A percentile compares a stretch with the other conserved stretches of the same genome.
phyloP scores from a whole-genome alignment of 768 basidiomycete genomes.

The Trametes sanguinea region DNA sequence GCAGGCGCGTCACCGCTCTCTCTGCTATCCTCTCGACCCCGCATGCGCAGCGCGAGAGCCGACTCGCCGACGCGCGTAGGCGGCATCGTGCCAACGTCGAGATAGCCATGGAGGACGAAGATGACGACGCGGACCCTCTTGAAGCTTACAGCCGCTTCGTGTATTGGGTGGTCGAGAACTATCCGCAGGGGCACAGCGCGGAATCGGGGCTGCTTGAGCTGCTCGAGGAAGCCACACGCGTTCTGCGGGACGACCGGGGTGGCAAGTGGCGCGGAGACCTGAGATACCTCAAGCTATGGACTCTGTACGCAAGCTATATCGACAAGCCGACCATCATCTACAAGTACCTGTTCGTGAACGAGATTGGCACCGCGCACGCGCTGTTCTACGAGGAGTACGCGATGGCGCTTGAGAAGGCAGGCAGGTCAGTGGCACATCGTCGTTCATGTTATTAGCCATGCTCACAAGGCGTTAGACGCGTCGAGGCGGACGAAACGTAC shows the following conservation, averaged over 20 bases:
- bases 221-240: conserved; percentile 87
- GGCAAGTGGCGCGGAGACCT: conserved; percentile 77
- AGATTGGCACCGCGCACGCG: conserved; percentile 81
- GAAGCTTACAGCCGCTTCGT: conserved; percentile 87
- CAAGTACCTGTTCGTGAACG: conserved; percentile 86
- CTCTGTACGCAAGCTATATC: conserved; percentile 89
- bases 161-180: conserved; percentile 91
- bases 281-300: conserved; percentile 92
- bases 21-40: conserved; percentile 76
- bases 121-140: conserved; percentile 72
- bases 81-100: conserved; percentile 73
- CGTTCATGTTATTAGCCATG: background rate
- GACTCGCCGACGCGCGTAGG: conserved; percentile 64
- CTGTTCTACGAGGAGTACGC: conserved; percentile 94
- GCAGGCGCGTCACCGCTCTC: conserved; percentile 77
- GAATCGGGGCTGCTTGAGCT: conserved; percentile 91
- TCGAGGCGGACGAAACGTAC: conserved; percentile 89
- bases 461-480: conserved; percentile 52
- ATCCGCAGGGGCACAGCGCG: conserved; percentile 88
- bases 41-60: conserved; percentile 72
- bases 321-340: conserved; percentile 89
- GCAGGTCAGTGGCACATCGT: conserved; percentile 55
- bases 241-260: conserved; percentile 74
- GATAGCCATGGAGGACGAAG: conserved; percentile 69
- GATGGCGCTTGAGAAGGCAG: conserved; percentile 76